phyloP scores from a whole-genome alignment of 179 eudicot genomes.

The Corrigiola litoralis region DNA sequence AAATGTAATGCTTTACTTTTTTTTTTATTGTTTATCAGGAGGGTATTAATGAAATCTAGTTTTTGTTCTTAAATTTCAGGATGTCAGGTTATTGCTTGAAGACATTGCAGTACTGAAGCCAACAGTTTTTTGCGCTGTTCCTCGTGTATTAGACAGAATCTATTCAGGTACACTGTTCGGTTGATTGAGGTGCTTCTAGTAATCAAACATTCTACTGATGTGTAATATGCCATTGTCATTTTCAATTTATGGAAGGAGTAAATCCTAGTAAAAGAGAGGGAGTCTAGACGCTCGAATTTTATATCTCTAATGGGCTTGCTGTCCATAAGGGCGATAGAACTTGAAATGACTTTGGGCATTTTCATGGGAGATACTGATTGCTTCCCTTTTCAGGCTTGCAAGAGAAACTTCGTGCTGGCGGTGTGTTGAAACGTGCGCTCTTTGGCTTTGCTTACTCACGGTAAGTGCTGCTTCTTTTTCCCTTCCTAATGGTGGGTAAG shows the following conservation, averaged over 20 bases:
- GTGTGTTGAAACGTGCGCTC: conserved; percentile 51
- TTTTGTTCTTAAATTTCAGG: conserved; percentile 39
- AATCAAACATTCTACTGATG: background rate
- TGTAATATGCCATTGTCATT: background rate
- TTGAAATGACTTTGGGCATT: no score
- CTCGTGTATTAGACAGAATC: conserved; percentile 84
- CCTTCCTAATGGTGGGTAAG: no score
- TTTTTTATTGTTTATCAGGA: background rate
- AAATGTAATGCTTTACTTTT: background rate
- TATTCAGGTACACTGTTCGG: conserved; percentile 49
- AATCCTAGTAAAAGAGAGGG: no score
- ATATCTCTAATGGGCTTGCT: no score
- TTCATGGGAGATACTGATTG: conserved; percentile 1
- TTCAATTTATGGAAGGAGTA: background rate
- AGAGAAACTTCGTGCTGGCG: conserved; percentile 80
- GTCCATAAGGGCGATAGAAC: no score
- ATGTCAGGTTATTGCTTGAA: conserved; percentile 72
- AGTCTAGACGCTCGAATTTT: no score
- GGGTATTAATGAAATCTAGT: background rate
- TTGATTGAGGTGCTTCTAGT: background rate
- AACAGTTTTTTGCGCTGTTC: conserved; percentile 89
- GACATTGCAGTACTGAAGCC: conserved; percentile 83
- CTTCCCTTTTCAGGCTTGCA: conserved; percentile 54
- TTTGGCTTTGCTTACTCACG: conserved; percentile 67
- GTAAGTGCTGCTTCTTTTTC: no score